Evolutionary conservation across 176 grass and related monocot species (phyloP), one percentile per base, ranked within the genome.

Genomic region (Poa annua): DNA sequence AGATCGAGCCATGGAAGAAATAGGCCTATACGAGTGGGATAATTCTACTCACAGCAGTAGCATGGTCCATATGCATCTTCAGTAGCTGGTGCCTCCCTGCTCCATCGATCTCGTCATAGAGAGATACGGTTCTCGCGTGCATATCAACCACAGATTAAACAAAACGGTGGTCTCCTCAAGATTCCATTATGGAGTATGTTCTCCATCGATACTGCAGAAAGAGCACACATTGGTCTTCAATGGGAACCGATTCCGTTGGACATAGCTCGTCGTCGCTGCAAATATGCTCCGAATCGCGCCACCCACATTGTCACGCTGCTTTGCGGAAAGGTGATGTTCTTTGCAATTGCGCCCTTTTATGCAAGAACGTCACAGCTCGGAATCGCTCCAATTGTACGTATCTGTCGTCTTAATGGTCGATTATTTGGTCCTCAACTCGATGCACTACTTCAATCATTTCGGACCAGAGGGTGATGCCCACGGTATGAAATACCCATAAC

Each of bases 281-380:
- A 14, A 72, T 72, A 72, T 72, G 69, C 22, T 14, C 41, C 42
- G 66, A 86, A 80, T 86, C 52, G 57, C 47, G 67, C 24, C 85
- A 75, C 49, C 62, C 78, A 15, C n/a, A 19, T 16, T 64, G 13
- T 33, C 32, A 45, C 2, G n/a, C 13, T 35, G 79, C 85, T 87
- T 87, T 82, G 50, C 79, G 9, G 17, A 87, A 87, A 82, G 85
- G 85, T 21, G 38, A 60, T 39, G 79, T 76, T 76, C 61, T 82
- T 87, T 57, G 78, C 78, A 2, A 33, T 55, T 71, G 45, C 45
- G 47, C 68, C 78, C 76, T 49, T 72, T 75, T 86, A 56, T 47
- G 59, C 78, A 45, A 26, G 85, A 67, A 41, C 26, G 35, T 19
- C 41, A 74, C 39, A 71, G 47, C 22, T 68, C 71, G 61, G 61